Conservation (phyloP, 805 yeast genomes). For the Spathaspora hagerdaliae region DNA sequence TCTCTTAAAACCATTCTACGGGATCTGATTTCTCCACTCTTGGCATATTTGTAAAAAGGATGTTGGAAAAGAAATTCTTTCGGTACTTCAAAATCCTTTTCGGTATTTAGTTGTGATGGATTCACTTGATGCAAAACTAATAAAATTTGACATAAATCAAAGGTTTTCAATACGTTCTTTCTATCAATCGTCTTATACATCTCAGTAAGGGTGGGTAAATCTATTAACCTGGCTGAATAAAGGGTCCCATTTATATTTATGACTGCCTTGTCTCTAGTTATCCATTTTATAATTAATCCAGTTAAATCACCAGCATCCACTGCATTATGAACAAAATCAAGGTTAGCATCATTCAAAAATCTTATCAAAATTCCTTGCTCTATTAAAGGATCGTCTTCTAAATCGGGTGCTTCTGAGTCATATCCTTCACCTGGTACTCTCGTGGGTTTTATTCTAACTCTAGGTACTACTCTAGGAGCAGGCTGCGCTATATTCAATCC, state of each 20-base stretch:
- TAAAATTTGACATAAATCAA: slow-evolving; percentile 83
- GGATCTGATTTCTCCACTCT: slow-evolving; percentile 38
- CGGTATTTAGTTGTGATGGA: slow-evolving; percentile 37
- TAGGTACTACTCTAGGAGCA: slow-evolving; percentile 27
- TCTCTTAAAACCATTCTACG: slow-evolving; percentile 55
- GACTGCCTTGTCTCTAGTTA: slow-evolving; percentile 75
- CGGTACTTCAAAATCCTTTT: slow-evolving; percentile 44
- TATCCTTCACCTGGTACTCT: slow-evolving; percentile 92
- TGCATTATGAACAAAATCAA: slow-evolving; percentile 72
- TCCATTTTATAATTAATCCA: slow-evolving; percentile 74
- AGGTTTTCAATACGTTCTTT: slow-evolving; percentile 81
- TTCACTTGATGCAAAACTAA: slow-evolving; percentile 58
- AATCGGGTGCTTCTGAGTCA: slow-evolving; percentile 93
- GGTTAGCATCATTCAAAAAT: slow-evolving; percentile 61
- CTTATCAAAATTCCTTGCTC: slow-evolving; percentile 85
- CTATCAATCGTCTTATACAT: slow-evolving; percentile 84
- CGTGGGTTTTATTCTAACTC: slow-evolving; percentile 51
- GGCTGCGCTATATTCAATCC: not conserved
- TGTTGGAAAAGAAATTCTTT: slow-evolving; percentile 29
- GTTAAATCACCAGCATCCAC: slow-evolving; percentile 74
- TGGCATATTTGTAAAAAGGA: slow-evolving; percentile 34
- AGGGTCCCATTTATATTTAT: slow-evolving; percentile 62
- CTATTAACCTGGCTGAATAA: slow-evolving; percentile 83
- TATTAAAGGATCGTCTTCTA: slow-evolving; percentile 89
- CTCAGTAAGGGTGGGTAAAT: slow-evolving; percentile 84